A percentile compares a stretch with the other conserved stretches of the same genome.
phyloP scores from a whole-genome alignment of 495 filamentous ascomycete species.

The Aspergillus haitiensis region DNA sequence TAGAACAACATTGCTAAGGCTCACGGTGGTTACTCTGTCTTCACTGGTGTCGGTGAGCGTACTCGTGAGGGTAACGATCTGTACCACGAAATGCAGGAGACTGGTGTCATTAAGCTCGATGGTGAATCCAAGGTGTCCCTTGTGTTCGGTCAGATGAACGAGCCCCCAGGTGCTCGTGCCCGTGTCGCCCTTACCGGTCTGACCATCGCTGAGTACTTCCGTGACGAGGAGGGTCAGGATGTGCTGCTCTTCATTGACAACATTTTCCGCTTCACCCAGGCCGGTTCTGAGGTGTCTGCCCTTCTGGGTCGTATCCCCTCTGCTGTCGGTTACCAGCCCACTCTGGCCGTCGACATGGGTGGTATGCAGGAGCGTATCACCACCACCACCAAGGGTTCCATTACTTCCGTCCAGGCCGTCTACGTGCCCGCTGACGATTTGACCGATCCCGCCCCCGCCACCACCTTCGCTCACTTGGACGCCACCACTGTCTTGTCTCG shows the following conservation, averaged over 20 bases:
- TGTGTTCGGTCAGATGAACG: slow-evolving; percentile 99
- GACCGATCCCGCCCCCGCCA: slow-evolving; percentile 99
- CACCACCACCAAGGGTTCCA: slow-evolving; percentile 98
- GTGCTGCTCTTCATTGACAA: slow-evolving; percentile 99
- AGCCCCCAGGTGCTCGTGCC: slow-evolving; percentile 98
- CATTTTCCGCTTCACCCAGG: slow-evolving; percentile 99
- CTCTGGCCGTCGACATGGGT: slow-evolving; percentile 99
- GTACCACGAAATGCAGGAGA: slow-evolving; percentile 99
- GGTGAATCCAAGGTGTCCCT: slow-evolving; percentile 99
- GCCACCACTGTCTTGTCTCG: slow-evolving; percentile 99
- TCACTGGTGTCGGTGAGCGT: slow-evolving; percentile 99
- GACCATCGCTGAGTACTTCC: slow-evolving; percentile 94
- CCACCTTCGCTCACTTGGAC: slow-evolving; percentile 99
- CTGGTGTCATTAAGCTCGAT: slow-evolving; percentile 97
- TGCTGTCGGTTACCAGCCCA: slow-evolving; percentile 99
- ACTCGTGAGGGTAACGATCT: slow-evolving; percentile 99
- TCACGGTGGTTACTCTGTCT: slow-evolving; percentile 99
- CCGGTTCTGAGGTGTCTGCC: slow-evolving; percentile 99
- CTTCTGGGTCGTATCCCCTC: slow-evolving; percentile 99
- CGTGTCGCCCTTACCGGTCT: slow-evolving; percentile 96
- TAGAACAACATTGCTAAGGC: slow-evolving; percentile 99
- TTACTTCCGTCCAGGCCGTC: slow-evolving; percentile 99
- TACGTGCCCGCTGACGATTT: slow-evolving; percentile 99
- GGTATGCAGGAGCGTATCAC: slow-evolving; percentile 99
- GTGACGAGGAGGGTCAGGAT: slow-evolving; percentile 97